A percentile compares a stretch with the other conserved stretches of the same genome.
These are phyloP conservation scores for Epichloe coenophiala DNA, from an alignment of 2,329 filamentous ascomycete species.

Conservation along the genomic window DNA sequence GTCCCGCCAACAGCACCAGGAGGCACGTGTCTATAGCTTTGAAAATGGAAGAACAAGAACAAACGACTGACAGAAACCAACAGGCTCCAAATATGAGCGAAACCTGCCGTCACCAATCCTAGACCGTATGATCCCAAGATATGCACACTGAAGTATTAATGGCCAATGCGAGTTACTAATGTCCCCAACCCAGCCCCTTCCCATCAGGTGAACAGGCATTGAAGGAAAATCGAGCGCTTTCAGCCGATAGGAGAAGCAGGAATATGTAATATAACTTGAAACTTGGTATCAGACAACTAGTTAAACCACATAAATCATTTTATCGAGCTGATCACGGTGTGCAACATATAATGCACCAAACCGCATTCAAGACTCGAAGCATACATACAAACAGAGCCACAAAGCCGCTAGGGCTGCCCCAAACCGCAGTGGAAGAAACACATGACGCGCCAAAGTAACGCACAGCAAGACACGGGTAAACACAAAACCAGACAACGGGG, in stretches of 20 bases:
- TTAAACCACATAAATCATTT: too few species aligned
- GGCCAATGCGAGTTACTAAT: not conserved
- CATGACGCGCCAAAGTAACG: not conserved
- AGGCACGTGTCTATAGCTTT: slow-evolving; percentile 41
- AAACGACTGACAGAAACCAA: slow-evolving; percentile 7
- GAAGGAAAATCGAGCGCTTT: not conserved
- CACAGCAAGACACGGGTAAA: not conserved
- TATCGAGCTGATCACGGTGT: too few species aligned
- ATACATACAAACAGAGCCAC: too few species aligned
- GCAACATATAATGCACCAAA: too few species aligned
- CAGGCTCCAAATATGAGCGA: slow-evolving; percentile 91
- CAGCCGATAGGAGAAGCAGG: too few species aligned
- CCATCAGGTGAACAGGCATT: slow-evolving; percentile 4
- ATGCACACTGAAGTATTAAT: not conserved
- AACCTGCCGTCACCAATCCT: slow-evolving; percentile 73
- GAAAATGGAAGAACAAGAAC: not conserved
- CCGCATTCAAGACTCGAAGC: too few species aligned
- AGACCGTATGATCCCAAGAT: slow-evolving; percentile 50
- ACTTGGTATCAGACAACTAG: too few species aligned
- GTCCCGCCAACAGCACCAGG: slow-evolving; percentile 79
- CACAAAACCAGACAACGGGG: not conserved
- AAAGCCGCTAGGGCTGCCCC: too few species aligned
- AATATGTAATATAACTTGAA: too few species aligned
- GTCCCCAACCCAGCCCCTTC: slow-evolving; percentile 13
- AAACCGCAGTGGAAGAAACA: too few species aligned